These are phyloP conservation scores for Geranium incanum DNA, from an alignment of 441 rosid genomes.

Conservation along the genomic window DNA sequence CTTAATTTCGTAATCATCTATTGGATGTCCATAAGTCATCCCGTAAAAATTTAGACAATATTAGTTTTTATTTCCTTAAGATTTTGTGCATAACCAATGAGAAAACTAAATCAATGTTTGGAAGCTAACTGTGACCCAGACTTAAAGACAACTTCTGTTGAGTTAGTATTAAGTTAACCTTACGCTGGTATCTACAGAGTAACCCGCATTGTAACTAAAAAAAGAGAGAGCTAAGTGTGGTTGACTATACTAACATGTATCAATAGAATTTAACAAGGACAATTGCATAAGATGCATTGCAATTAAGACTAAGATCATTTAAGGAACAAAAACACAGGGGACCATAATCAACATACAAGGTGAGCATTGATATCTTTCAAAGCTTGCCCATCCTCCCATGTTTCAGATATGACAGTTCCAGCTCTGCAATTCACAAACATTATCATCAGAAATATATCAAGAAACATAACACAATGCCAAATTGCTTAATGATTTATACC, in stretches of 20 bases:
- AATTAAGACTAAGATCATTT: neutral
- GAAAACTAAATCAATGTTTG: neutral
- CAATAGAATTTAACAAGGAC: neutral
- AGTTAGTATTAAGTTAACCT: neutral
- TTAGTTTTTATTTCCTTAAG: neutral
- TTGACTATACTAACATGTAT: neutral
- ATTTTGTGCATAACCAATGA: neutral
- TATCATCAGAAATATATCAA: constrained; percentile 7
- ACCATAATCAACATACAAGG: constrained; percentile 49
- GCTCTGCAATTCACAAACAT: constrained; percentile 52
- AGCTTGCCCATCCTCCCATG: constrained; percentile 98
- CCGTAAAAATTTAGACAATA: neutral
- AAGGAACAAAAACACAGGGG: neutral
- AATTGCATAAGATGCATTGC: neutral
- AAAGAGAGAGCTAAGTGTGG: neutral
- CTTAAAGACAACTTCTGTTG: neutral
- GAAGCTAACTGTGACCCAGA: neutral
- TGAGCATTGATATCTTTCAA: constrained; percentile 88
- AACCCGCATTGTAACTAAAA: neutral
- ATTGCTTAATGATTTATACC: neutral
- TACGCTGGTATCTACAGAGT: neutral
- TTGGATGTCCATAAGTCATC: neutral
- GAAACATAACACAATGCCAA: constrained; percentile 6
- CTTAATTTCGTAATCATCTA: neutral
- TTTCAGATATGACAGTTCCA: constrained; percentile 93